Evolutionary conservation across 2,329 filamentous ascomycete species (phyloP).

Genomic region (Fusarium concolor): DNA sequence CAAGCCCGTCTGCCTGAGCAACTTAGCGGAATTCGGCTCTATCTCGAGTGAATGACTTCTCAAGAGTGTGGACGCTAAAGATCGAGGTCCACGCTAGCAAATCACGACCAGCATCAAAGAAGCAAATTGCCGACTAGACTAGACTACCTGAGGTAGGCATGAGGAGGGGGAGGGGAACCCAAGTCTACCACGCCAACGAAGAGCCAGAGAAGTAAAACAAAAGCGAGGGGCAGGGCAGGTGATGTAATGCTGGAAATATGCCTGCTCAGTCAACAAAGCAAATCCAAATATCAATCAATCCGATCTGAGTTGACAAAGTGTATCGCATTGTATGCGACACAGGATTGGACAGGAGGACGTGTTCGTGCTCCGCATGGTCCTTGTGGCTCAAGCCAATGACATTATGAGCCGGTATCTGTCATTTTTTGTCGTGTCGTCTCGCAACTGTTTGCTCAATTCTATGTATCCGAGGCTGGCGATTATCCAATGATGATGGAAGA

Average conservation of each 20-base stretch:
- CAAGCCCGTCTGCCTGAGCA: slow-evolving; percentile 25
- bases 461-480: not conserved
- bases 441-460: not conserved
- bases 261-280: slow-evolving; percentile 21
- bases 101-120: slow-evolving; percentile 27
- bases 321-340: not conserved
- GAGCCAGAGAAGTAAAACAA: slow-evolving; percentile 16
- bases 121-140: slow-evolving; percentile 29
- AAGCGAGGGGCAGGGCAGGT: slow-evolving; percentile 24
- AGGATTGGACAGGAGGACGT: not conserved
- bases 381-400: slow-evolving; percentile 6
- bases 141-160: not conserved
- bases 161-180: not conserved
- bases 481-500: slow-evolving; percentile 2
- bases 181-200: not conserved
- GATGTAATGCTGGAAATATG: slow-evolving; percentile 26
- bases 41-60: slow-evolving; percentile 21
- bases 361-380: not conserved
- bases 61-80: slow-evolving; percentile 28
- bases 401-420: slow-evolving; percentile 5
- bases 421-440: not conserved
- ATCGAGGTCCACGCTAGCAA: slow-evolving; percentile 33
- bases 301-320: not conserved
- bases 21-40: slow-evolving; percentile 6
- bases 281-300: not conserved